A percentile compares a stretch with the other conserved stretches of the same genome.
Evolutionary conservation across 805 yeast species (phyloP).

Genomic region (Myxozyma melibiosi): DNA sequence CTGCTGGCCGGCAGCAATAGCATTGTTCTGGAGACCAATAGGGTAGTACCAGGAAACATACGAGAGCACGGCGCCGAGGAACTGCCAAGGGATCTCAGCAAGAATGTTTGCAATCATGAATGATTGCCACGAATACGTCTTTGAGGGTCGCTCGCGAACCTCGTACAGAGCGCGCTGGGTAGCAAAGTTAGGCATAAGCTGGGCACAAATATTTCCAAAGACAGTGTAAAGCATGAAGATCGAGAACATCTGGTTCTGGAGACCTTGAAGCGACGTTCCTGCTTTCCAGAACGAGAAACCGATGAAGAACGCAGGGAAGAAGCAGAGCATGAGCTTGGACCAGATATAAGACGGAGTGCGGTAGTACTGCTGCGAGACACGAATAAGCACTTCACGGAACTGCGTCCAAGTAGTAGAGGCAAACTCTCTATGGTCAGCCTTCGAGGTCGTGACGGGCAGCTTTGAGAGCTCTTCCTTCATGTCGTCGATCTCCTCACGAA

Average conservation of each 20-base stretch:
- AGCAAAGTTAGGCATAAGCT: conserved; percentile 63
- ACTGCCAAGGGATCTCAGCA: conserved; percentile 67
- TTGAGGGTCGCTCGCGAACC: conserved; percentile 72
- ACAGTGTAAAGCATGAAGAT: conserved; percentile 66
- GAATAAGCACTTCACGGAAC: conserved; percentile 48
- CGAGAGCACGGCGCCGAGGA: conserved; percentile 58
- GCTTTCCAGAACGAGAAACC: conserved; percentile 73
- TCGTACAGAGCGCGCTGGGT: conserved; percentile 67
- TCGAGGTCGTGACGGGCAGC: conserved; percentile 11
- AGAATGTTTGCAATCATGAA: conserved; percentile 63
- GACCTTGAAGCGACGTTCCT: conserved; percentile 59
- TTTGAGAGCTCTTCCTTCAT: conserved; percentile 61
- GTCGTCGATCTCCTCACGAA: conserved; percentile 58
- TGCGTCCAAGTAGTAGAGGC: conserved; percentile 51
- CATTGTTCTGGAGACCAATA: conserved; percentile 53
- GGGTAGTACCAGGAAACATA: conserved; percentile 64
- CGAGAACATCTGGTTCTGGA: conserved; percentile 82
- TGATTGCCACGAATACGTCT: conserved; percentile 67
- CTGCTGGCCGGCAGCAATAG: conserved; percentile 50
- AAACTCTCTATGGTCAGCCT: conserved; percentile 48
- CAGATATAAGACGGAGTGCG: conserved; percentile 62
- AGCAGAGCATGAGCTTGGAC: conserved; percentile 57
- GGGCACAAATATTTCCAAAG: conserved; percentile 60
- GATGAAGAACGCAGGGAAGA: conserved; percentile 58
- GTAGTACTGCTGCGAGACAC: conserved; percentile 63